Evolutionary conservation across 2,329 filamentous ascomycete species (phyloP).

Genomic region (Septoria linicola): DNA sequence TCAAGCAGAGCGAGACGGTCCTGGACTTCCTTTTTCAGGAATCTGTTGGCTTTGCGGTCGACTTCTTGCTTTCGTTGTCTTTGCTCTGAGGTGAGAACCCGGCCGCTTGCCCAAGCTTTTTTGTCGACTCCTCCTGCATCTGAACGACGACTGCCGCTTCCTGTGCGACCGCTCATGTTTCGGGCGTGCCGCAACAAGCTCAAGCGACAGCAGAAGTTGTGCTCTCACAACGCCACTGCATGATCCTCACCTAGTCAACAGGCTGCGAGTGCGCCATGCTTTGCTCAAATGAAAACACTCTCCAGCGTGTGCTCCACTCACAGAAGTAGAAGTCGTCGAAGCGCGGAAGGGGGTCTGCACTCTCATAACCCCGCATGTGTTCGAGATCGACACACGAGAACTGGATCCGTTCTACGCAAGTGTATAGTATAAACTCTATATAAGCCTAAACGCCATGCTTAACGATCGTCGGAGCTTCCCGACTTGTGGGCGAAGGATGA

Average conservation of each 20-base stretch:
- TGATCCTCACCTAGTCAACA: neutral
- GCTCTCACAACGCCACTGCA: constrained; percentile 1
- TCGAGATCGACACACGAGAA: constrained; percentile 13
- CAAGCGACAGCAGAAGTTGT: neutral
- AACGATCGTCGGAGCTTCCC: neutral
- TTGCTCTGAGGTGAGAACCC: constrained; percentile 28
- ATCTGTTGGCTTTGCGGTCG: constrained; percentile 28
- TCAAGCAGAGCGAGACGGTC: constrained; percentile 26
- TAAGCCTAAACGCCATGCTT: constrained; percentile 10
- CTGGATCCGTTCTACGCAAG: neutral
- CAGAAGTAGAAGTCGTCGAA: neutral
- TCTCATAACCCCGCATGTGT: constrained; percentile 7
- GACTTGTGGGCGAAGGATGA: neutral
- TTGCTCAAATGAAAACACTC: neutral
- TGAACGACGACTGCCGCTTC: constrained; percentile 12
- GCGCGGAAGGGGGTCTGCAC: neutral
- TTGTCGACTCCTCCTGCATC: constrained; percentile 21
- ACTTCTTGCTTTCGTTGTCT: constrained; percentile 28
- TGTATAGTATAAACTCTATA: constrained; percentile 4
- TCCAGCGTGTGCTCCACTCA: neutral
- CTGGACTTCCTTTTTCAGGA: constrained; percentile 30
- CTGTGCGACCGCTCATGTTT: constrained; percentile 29
- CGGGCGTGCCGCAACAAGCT: neutral
- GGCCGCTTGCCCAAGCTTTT: constrained; percentile 29
- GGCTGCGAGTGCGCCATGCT: neutral